phyloP scores from a whole-genome alignment of 1,139 yeast species.

The Saccharomyces pastorianus region DNA sequence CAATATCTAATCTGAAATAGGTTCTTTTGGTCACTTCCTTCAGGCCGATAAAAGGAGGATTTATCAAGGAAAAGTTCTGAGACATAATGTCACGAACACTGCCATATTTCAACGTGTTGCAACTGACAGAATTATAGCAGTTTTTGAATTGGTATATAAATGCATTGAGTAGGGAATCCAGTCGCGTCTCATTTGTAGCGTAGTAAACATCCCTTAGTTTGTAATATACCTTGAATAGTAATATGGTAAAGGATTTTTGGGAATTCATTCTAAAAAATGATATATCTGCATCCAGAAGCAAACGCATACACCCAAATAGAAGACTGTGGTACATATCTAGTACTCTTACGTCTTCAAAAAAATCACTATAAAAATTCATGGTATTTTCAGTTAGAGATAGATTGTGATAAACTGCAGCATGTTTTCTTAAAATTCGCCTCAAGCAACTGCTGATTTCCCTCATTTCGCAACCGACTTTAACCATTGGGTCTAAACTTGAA shows the following conservation, averaged over 20 bases:
- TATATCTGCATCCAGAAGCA: neutral
- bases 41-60: constrained; percentile 12
- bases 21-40: constrained; percentile 12
- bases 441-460: neutral
- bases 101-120: constrained; percentile 10
- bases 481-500: constrained; percentile 3
- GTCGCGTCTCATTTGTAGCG: constrained; percentile 1
- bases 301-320: neutral
- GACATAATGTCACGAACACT: constrained; percentile 8
- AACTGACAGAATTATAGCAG: constrained; percentile 11
- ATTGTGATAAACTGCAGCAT: neutral
- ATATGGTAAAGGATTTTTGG: neutral
- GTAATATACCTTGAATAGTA: neutral
- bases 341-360: neutral
- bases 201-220: neutral
- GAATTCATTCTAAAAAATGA: neutral
- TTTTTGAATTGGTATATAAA: constrained; percentile 12
- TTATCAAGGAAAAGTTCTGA: constrained; percentile 8
- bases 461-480: neutral
- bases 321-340: neutral
- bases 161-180: constrained; percentile 1
- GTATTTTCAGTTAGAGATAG: neutral
- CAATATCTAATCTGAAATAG: constrained; percentile 11
- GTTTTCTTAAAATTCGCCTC: neutral
- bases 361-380: neutral